Conservation (phyloP, 108 stramenopile species). For the Chaetoceros tenuissimus region DNA sequence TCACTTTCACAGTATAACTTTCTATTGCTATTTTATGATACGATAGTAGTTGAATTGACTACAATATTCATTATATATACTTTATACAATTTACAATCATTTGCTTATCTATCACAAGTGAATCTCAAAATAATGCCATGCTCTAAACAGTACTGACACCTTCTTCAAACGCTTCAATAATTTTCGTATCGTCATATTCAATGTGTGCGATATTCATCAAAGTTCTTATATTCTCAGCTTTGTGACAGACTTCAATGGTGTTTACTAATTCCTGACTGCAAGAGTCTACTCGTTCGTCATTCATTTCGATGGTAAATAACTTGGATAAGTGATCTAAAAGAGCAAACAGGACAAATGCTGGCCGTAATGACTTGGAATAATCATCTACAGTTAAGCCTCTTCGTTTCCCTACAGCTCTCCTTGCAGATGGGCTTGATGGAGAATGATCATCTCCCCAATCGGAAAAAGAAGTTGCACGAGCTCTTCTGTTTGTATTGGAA, state of each 20-base stretch:
- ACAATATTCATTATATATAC: too few relatives aligned
- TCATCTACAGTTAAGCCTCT: slow-evolving; percentile 33
- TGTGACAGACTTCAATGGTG: slow-evolving; percentile 44
- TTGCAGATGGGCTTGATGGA: not conserved
- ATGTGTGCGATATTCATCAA: slow-evolving; percentile 50
- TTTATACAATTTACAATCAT: too few relatives aligned
- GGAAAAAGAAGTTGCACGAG: slow-evolving; percentile 37
- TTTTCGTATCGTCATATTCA: slow-evolving; percentile 33
- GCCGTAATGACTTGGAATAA: slow-evolving; percentile 50
- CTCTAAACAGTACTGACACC: slow-evolving; percentile 25
- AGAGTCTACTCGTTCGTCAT: slow-evolving; percentile 43
- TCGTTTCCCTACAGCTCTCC: slow-evolving; percentile 7
- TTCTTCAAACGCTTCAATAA: slow-evolving; percentile 58
- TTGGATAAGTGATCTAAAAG: slow-evolving; percentile 62
- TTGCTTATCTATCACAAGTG: too few relatives aligned
- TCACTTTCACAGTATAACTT: too few relatives aligned
- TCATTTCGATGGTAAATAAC: slow-evolving; percentile 43
- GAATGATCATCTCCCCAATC: slow-evolving; percentile 39
- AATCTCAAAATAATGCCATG: too few relatives aligned
- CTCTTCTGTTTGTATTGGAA: slow-evolving; percentile 33
- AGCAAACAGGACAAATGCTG: slow-evolving; percentile 67
- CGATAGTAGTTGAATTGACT: too few relatives aligned
- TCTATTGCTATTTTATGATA: too few relatives aligned
- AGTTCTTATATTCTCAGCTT: slow-evolving; percentile 43
- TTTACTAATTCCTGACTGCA: slow-evolving; percentile 41